Evolutionary conservation across 805 yeast species (phyloP).

Genomic region (Monosporozyma aquatica): DNA sequence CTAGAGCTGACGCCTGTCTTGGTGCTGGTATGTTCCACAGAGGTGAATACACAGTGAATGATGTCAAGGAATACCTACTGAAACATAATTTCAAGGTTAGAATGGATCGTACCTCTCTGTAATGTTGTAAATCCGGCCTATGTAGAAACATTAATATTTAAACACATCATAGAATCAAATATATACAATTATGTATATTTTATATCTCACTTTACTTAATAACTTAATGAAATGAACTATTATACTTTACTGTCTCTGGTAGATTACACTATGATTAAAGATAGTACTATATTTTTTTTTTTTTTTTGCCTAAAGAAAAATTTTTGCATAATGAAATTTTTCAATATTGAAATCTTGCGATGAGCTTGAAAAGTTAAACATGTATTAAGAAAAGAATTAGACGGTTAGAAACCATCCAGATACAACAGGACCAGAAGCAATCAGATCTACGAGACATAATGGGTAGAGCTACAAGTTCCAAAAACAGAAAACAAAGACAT

Average conservation of each 20-base stretch:
- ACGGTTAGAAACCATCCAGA: background rate
- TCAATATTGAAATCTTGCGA: constrained; percentile 1
- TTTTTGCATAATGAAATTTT: background rate
- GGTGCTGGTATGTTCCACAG: constrained; percentile 99
- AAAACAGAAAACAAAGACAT: constrained; percentile 54
- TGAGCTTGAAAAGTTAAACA: background rate
- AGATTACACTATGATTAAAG: background rate
- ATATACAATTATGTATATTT: too few species aligned
- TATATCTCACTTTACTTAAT: background rate
- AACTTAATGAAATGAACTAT: background rate
- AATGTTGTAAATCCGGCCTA: too few species aligned
- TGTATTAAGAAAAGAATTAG: too few species aligned
- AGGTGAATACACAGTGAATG: constrained; percentile 78
- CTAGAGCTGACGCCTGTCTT: constrained; percentile 88
- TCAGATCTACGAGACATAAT: constrained; percentile 27
- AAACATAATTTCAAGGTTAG: constrained; percentile 64
- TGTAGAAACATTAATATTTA: too few species aligned
- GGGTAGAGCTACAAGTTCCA: constrained; percentile 57
- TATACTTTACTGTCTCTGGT: too few species aligned
- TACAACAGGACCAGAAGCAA: background rate
- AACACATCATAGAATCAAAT: too few species aligned
- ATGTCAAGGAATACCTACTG: constrained; percentile 64
- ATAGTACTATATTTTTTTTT: background rate
- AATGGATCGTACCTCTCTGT: constrained; percentile 34
- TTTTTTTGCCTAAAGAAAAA: background rate